Conservation (phyloP, 495 filamentous ascomycete genomes). For the Clavariopsis aquatica region DNA sequence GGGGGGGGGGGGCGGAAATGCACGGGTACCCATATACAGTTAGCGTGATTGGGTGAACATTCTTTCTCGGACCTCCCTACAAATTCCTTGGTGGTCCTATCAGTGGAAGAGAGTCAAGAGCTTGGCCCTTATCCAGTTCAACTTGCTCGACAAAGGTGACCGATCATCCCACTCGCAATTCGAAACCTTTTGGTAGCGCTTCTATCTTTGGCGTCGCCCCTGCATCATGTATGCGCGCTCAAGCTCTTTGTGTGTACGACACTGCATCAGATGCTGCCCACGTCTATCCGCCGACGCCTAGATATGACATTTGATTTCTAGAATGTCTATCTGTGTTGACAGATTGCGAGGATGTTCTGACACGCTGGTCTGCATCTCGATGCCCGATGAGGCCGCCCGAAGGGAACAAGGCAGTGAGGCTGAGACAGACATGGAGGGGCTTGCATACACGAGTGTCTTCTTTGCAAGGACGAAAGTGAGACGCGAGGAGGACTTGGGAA, state of each 20-base stretch:
- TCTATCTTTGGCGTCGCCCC: too few relatives aligned
- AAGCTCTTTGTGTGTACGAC: too few relatives aligned
- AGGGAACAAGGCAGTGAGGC: constrained; percentile 12
- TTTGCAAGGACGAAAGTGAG: not conserved
- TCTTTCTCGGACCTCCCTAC: too few relatives aligned
- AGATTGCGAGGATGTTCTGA: not conserved
- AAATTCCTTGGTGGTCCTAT: too few relatives aligned
- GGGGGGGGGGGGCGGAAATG: not conserved
- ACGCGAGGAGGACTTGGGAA: too few relatives aligned
- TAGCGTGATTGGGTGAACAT: not conserved
- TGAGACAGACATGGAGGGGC: constrained; percentile 29
- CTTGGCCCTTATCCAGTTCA: too few relatives aligned
- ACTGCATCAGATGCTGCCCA: not conserved
- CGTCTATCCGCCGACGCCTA: constrained; percentile 10
- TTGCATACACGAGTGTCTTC: constrained; percentile 11
- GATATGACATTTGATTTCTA: not conserved
- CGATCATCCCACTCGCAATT: too few relatives aligned
- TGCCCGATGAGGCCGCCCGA: not conserved
- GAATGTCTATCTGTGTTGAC: not conserved
- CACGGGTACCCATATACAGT: not conserved
- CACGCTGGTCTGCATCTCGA: constrained; percentile 1
- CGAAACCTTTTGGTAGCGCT: too few relatives aligned
- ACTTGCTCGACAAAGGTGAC: too few relatives aligned
- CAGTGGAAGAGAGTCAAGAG: too few relatives aligned
- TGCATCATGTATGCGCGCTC: too few relatives aligned